phyloP scores from a whole-genome alignment of 1,139 yeast genomes.

The Magnusiomyces tetraspermus region DNA sequence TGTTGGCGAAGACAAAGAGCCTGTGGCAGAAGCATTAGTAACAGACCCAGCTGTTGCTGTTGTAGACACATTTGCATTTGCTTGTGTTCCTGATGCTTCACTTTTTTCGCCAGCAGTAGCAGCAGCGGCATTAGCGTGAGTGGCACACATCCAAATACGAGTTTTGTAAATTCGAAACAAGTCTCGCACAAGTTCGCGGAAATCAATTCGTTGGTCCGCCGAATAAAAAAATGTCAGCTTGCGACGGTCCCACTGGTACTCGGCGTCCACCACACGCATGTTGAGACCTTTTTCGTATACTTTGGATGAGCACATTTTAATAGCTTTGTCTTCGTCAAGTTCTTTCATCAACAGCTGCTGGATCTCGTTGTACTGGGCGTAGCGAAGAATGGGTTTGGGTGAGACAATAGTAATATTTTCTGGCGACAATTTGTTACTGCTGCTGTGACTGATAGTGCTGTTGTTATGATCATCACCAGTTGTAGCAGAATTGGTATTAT shows the following conservation, averaged over 20 bases:
- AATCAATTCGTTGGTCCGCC: slow-evolving; percentile 76
- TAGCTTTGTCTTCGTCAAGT: slow-evolving; percentile 67
- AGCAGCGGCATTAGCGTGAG: no score
- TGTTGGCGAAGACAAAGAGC: no score
- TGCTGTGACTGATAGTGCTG: no score
- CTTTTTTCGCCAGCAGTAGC: no score
- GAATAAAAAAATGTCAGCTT: slow-evolving; percentile 88
- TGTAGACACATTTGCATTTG: no score
- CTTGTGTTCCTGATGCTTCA: no score
- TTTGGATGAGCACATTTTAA: slow-evolving; percentile 49
- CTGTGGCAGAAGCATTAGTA: background rate
- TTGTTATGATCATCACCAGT: no score
- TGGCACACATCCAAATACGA: slow-evolving; percentile 95
- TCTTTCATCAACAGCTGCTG: slow-evolving; percentile 50
- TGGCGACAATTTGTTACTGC: background rate
- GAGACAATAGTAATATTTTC: slow-evolving; percentile 30
- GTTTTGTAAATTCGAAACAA: slow-evolving; percentile 89
- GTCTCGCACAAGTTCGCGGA: slow-evolving; percentile 85
- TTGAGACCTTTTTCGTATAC: slow-evolving; percentile 41
- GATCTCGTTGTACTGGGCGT: slow-evolving; percentile 55
- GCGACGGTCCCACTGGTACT: slow-evolving; percentile 90
- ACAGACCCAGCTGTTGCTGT: background rate
- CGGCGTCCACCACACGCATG: slow-evolving; percentile 60
- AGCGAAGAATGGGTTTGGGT: slow-evolving; percentile 69
- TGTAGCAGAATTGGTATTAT: no score